phyloP scores from a whole-genome alignment of 352 stramenopile species.

The Peronospora destructor region DNA sequence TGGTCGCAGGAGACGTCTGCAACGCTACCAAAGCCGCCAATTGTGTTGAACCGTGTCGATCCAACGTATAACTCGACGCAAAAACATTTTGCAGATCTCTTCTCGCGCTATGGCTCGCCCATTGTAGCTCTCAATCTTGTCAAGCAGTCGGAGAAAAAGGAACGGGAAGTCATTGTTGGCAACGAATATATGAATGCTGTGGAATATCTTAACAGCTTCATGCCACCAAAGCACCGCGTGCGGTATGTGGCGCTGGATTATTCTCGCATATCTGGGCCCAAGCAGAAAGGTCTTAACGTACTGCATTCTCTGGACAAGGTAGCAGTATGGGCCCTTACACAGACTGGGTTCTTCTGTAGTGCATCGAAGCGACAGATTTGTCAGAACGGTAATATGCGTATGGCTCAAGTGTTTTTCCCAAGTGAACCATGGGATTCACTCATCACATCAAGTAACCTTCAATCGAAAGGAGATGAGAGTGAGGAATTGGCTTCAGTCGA shows the following conservation, averaged over 20 bases:
- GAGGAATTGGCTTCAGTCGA: slow-evolving; percentile 12
- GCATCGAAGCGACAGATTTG: slow-evolving; percentile 71
- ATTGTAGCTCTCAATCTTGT: slow-evolving; percentile 98
- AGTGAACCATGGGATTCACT: slow-evolving; percentile 26
- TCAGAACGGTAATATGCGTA: slow-evolving; percentile 55
- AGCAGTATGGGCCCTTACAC: slow-evolving; percentile 92
- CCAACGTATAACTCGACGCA: slow-evolving; percentile 93
- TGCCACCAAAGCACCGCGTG: slow-evolving; percentile 89
- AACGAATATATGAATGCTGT: slow-evolving; percentile 96
- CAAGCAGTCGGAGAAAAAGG: slow-evolving; percentile 95
- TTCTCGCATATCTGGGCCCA: slow-evolving; percentile 79
- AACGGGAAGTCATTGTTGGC: slow-evolving; percentile 96
- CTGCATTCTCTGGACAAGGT: slow-evolving; percentile 92
- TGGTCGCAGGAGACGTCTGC: slow-evolving; percentile 98
- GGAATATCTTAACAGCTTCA: slow-evolving; percentile 96
- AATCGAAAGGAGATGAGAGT: slow-evolving; percentile 11
- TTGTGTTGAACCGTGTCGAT: slow-evolving; percentile 94
- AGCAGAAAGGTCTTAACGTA: slow-evolving; percentile 92
- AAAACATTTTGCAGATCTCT: slow-evolving; percentile 90
- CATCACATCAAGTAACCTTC: slow-evolving; percentile 13
- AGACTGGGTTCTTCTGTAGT: slow-evolving; percentile 97
- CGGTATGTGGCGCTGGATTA: slow-evolving; percentile 97
- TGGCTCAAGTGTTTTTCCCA: slow-evolving; percentile 37
- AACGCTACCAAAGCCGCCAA: slow-evolving; percentile 96
- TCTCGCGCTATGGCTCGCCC: slow-evolving; percentile 94